Conservation (phyloP, 2,329 filamentous ascomycete species). For the Fusarium poae region DNA sequence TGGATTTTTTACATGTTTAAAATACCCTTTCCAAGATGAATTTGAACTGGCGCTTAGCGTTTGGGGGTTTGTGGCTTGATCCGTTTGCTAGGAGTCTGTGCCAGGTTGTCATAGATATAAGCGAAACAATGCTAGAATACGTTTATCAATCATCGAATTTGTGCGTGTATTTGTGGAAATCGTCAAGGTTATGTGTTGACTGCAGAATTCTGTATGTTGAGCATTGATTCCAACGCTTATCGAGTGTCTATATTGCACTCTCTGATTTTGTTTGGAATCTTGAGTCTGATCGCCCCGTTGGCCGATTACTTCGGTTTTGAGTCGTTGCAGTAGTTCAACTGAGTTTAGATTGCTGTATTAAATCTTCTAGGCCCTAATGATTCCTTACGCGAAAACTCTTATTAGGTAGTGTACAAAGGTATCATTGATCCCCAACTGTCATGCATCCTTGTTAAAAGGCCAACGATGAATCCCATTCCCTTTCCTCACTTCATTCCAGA, state of each 20-base stretch:
- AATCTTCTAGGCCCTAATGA: not conserved
- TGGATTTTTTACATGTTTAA: slow-evolving; percentile 35
- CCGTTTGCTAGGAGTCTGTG: slow-evolving; percentile 10
- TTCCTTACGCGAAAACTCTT: slow-evolving; percentile 19
- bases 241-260: not conserved
- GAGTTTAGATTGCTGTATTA: slow-evolving; percentile 1
- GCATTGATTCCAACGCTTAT: not conserved
- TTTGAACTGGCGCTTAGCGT: slow-evolving; percentile 35
- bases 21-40: slow-evolving; percentile 45
- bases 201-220: not conserved
- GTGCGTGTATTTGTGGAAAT: not conserved
- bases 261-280: too few relatives aligned
- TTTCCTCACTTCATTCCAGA: not conserved
- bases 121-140: slow-evolving; percentile 7
- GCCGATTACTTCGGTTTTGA: too few relatives aligned
- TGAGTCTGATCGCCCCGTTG: too few relatives aligned
- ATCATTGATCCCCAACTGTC: slow-evolving; percentile 42
- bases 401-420: slow-evolving; percentile 47
- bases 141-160: not conserved
- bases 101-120: slow-evolving; percentile 23
- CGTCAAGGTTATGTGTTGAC: not conserved
- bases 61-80: slow-evolving; percentile 14
- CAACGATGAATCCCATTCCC: slow-evolving; percentile 1
- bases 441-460: slow-evolving; percentile 6
- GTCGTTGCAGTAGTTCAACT: not conserved